Evolutionary conservation across 208 protist species (phyloP), one percentile per base, ranked within the genome.

Genomic region (Trypanosoma scelopori): DNA sequence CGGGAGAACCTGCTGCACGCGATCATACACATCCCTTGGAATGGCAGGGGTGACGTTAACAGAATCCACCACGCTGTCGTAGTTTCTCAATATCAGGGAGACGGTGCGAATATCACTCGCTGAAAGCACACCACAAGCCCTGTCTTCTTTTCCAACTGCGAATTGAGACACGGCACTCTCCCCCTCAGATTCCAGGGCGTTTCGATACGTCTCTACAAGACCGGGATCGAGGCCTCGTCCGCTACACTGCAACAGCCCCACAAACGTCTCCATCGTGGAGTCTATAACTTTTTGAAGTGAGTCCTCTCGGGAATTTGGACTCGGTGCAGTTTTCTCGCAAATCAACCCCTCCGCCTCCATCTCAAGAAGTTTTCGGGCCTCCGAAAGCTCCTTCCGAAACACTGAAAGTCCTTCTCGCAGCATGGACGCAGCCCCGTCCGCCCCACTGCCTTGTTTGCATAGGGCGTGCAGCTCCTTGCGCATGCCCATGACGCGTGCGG

Each of bases 41-140:
- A 72, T 15, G 5, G 25, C 16, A 47, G 53, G 37, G 12, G 37
- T 47, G 5, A 3, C 43, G n/a, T n/a, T 35, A 13, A 7, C 41
- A 41, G 16, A 16, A 23, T 37, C n/a, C 9, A 41, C 51, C 41
- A 52, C 48, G 42, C 42, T 58, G 2, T 52, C 56, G 25, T 53
- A 67, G 13, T 65, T 79, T 62, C 63, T 69, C 16, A 79, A n/a
- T 30, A 79, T 62, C 35, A 79, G 41, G 7, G 56, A 55, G 49
- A 79, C 51, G 3, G 62, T 78, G 20, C 52, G 57, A 32, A 73
- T 15, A 48, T 69, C 66, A 13, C 12, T 62, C 30, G 22, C 9
- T 22, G 52, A 49, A 1, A 62, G 25, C 25, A 27, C 23, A 13
- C 11, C n/a, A 25, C 13, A 5, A 6, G 1, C 13, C 25, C 28